Conservation (phyloP, 768 basidiomycete species). For the Tulasnella sp. region DNA sequence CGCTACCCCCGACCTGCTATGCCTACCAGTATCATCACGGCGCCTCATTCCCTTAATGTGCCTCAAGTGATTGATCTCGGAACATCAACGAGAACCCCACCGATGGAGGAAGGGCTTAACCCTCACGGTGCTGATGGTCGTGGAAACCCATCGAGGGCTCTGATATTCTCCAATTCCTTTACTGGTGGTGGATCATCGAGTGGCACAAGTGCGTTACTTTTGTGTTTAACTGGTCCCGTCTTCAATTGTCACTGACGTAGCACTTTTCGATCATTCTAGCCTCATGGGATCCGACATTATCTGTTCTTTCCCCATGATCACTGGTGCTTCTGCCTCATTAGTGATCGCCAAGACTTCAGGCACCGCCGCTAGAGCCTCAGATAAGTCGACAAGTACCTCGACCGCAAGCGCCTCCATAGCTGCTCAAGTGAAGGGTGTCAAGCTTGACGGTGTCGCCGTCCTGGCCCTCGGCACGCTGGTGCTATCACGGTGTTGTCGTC, state of each 20-base stretch:
- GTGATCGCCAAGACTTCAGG: background rate
- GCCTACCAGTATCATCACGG: constrained; percentile 50
- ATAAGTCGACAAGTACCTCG: background rate
- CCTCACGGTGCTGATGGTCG: constrained; percentile 49
- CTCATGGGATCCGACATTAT: constrained; percentile 25
- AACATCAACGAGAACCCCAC: constrained; percentile 38
- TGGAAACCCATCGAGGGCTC: constrained; percentile 30
- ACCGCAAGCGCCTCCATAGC: no score
- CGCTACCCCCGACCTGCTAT: constrained; percentile 32
- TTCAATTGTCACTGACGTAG: background rate
- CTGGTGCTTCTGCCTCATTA: background rate
- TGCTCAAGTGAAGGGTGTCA: no score
- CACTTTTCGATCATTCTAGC: constrained; percentile 19
- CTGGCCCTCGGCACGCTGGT: no score
- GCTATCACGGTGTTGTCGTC: no score
- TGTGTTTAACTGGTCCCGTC: background rate
- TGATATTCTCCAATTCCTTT: constrained; percentile 32
- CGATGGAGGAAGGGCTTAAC: constrained; percentile 65
- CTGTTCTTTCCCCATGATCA: constrained; percentile 18
- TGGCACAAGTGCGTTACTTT: constrained; percentile 20
- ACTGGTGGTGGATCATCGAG: constrained; percentile 21
- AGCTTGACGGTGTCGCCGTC: no score
- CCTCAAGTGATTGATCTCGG: constrained; percentile 44
- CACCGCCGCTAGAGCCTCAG: background rate
- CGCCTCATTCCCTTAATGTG: constrained; percentile 44